Base-by-base conservation (phyloP, 345 rosid species). In the Syzygium jambos region DNA sequence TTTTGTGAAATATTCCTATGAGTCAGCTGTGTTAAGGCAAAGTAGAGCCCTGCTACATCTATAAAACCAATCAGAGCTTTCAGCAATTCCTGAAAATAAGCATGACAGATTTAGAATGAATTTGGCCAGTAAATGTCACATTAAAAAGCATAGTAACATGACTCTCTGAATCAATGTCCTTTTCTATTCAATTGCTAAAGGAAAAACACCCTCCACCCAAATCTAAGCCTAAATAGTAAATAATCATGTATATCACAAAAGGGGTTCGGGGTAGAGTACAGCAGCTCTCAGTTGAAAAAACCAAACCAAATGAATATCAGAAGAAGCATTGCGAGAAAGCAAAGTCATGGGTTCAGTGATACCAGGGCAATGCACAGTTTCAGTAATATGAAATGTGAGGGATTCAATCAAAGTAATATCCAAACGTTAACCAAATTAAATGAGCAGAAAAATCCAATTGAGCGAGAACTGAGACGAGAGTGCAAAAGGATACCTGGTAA, bases 1-100 rank as follows among this genome's bases (percentile, higher is more conserved):
- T 97, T 96, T 86, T 96, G 99, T 68, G 99, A 97, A 88, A 97
- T 97, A 91, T 97, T 97, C 92, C 99, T 89, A 93, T 97, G 99
- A 73, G 98, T 95, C 90, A 97, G 92, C 91, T 96, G 98, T 41
- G 99, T 94, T 86, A 97, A 91, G 85, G 99, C 98, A 92, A 90
- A 95, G 90, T 97, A 97, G 25, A 97, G 94, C 87, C 99, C 99
- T 90, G 98, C 99, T 85, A 97, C 99, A 90, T 97, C 99, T 84
- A 97, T 93, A 86, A 97, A 95, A 86, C 99, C 98, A 87, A 97
- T 97, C 86, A 96, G 88, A 85, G 98, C 99, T 94, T 97, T 96
- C 93, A 97, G 85, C 87, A 95, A 91, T 92, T 97, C 99, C 99
- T 97, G 94, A 73, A 90, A 87, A 78, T 15, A 86, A 54, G 90